These are phyloP conservation scores for Discostella stelligeroides DNA, from an alignment of 108 stramenopile genomes.

Conservation along the genomic window DNA sequence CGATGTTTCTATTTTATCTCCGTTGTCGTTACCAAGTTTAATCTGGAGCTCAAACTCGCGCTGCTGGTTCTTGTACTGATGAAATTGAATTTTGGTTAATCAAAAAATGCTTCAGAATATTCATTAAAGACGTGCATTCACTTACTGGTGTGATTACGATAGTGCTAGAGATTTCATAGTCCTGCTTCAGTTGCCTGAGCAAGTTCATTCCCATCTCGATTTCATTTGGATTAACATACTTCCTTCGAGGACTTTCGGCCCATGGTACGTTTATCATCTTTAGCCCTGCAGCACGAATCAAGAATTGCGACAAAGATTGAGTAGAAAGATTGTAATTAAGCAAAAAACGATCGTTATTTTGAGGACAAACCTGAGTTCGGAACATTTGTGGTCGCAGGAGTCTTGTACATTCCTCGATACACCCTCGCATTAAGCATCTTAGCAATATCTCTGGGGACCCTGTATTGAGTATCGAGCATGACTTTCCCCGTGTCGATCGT, in stretches of 20 bases:
- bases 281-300: conserved; percentile 14
- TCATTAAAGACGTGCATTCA: not conserved
- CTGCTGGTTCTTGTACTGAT: conserved; percentile 53
- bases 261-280: conserved; percentile 33
- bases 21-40: too few species aligned
- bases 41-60: conserved; percentile 41
- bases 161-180: conserved; percentile 20
- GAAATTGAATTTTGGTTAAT: not conserved
- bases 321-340: too few species aligned
- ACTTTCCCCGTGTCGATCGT: conserved; percentile 23
- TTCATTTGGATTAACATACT: conserved; percentile 58
- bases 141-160: conserved; percentile 61
- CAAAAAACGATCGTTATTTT: not conserved
- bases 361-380: conserved; percentile 32
- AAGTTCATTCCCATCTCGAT: conserved; percentile 26
- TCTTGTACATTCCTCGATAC: conserved; percentile 46
- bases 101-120: not conserved
- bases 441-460: conserved; percentile 56
- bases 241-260: conserved; percentile 12
- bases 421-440: conserved; percentile 43
- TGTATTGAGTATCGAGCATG: conserved; percentile 48
- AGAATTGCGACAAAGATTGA: too few species aligned
- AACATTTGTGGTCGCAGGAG: conserved; percentile 23
- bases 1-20: conserved; percentile 4
- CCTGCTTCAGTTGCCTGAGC: conserved; percentile 19